Conservation (phyloP, 768 basidiomycete species). For the Pleurotus tuber-regium region DNA sequence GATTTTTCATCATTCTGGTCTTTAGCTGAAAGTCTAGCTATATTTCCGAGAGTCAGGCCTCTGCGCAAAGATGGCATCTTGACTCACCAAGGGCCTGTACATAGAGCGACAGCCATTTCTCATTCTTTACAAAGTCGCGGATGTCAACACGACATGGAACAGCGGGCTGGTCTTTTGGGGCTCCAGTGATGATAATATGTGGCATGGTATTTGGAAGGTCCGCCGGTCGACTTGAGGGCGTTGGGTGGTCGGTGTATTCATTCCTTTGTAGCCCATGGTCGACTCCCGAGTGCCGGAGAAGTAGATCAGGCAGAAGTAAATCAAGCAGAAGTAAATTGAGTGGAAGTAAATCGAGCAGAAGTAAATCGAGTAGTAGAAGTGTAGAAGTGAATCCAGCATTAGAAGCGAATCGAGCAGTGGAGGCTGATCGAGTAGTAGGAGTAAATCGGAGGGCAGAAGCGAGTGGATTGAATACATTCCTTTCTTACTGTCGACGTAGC, state of each 20-base stretch:
- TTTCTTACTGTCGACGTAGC: too few species aligned
- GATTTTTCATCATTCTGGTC: slow-evolving; percentile 31
- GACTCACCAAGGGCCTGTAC: slow-evolving; percentile 47
- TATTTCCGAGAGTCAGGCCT: background rate
- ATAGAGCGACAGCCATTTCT: slow-evolving; percentile 47
- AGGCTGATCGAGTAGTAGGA: too few species aligned
- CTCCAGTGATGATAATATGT: slow-evolving; percentile 25
- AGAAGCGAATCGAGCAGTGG: too few species aligned
- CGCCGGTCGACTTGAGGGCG: too few species aligned
- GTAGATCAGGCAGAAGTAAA: too few species aligned
- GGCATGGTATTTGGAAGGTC: background rate
- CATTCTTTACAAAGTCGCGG: slow-evolving; percentile 38
- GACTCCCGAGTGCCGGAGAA: too few species aligned
- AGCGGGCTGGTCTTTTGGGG: slow-evolving; percentile 24
- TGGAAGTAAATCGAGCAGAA: too few species aligned
- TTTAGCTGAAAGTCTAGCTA: slow-evolving; percentile 29
- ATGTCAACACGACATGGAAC: slow-evolving; percentile 35
- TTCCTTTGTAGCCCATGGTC: background rate
- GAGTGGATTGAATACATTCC: too few species aligned
- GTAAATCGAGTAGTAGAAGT: too few species aligned
- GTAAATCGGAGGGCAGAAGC: too few species aligned
- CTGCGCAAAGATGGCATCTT: background rate
- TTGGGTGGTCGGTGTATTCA: background rate
- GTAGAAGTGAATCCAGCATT: too few species aligned
- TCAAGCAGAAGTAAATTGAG: too few species aligned